phyloP scores from a whole-genome alignment of 208 protist genomes.

The Plasmodiophora brassicae region DNA sequence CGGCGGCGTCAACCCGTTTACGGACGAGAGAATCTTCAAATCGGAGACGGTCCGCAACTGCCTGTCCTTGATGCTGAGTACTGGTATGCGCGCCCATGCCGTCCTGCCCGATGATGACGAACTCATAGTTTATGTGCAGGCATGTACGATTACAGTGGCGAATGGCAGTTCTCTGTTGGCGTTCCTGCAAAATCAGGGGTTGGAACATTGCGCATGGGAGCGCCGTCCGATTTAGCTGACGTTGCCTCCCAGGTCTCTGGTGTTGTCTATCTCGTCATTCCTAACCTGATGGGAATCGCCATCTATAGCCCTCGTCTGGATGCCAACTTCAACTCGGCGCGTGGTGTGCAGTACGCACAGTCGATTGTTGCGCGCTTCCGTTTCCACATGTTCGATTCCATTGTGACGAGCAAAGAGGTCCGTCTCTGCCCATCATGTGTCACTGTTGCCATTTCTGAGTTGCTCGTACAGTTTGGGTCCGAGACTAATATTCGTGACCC shows the following conservation, averaged over 20 bases:
- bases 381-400: slow-evolving; percentile 30
- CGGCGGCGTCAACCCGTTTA: background rate
- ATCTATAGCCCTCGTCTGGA: slow-evolving; percentile 21
- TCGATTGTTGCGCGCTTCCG: background rate
- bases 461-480: background rate
- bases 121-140: no score
- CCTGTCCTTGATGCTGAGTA: background rate
- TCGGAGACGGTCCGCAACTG: background rate
- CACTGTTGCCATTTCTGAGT: background rate
- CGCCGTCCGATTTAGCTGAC: no score
- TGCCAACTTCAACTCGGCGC: background rate
- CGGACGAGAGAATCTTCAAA: slow-evolving; percentile 8
- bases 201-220: no score
- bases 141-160: slow-evolving; percentile 27
- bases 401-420: background rate
- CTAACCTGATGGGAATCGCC: background rate
- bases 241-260: background rate
- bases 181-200: slow-evolving; percentile 18
- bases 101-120: background rate
- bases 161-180: slow-evolving; percentile 29
- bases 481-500: slow-evolving; percentile 16
- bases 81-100: background rate
- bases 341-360: background rate
- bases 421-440: background rate
- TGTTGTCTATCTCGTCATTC: slow-evolving; percentile 3